These are phyloP conservation scores for Leishmania gerbilli DNA, from an alignment of 208 protist species.

Conservation along the genomic window DNA sequence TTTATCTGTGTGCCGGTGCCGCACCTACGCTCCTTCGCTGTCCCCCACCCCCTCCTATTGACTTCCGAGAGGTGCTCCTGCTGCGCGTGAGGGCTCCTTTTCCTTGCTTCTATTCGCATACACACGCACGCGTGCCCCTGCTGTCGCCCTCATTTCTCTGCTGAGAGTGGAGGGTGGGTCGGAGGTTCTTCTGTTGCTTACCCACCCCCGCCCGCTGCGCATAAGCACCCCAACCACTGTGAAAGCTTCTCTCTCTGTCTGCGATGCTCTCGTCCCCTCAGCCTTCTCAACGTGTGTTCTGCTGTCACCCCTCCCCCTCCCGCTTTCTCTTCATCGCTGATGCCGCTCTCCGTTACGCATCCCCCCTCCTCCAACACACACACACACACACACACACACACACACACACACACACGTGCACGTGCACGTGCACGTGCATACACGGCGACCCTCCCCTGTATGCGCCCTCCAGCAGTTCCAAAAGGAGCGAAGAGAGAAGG, in stretches of 20 bases:
- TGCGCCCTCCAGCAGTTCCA: too few relatives aligned
- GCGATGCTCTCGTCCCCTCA: not conserved
- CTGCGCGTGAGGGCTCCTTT: not conserved
- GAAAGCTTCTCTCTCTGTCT: not conserved
- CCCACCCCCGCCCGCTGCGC: not conserved
- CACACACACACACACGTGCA: too few relatives aligned
- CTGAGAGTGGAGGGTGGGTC: not conserved
- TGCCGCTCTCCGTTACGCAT: not conserved
- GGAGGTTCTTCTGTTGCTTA: not conserved
- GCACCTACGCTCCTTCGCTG: not conserved
- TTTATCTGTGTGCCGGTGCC: not conserved
- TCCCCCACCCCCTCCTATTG: not conserved
- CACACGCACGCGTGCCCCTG: not conserved
- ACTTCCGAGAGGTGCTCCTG: not conserved
- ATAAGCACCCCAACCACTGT: not conserved
- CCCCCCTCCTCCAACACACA: too few relatives aligned
- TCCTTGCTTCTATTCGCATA: not conserved
- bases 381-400: too few relatives aligned
- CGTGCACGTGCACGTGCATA: too few relatives aligned
- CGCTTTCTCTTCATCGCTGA: not conserved
- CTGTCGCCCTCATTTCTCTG: not conserved
- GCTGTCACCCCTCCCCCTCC: not conserved
- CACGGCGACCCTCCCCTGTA: not conserved
- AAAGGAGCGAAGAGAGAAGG: not conserved
- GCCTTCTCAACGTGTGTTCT: not conserved